Evolutionary conservation across 1,284 basidiomycete species (phyloP), one percentile per base, ranked within the genome.

Genomic region (Ceratobasidium sp.): DNA sequence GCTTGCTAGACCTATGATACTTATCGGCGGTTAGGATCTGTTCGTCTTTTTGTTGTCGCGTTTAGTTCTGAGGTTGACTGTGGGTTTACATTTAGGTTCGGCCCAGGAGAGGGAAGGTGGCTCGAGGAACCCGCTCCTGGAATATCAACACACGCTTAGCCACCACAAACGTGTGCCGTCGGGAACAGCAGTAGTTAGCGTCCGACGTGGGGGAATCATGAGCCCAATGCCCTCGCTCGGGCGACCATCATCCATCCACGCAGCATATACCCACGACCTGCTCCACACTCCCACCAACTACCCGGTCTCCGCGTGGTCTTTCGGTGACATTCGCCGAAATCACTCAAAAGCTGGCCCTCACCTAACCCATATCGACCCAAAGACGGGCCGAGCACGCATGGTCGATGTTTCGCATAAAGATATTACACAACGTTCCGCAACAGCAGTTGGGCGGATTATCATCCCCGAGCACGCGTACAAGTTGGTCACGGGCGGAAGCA

Each of bases 391-490:
- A 30, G 88, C 92, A 2, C 84, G 86, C 21, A 96, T 96, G 94
- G 93, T 96, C 18, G 88, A 94, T 76, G 87, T 96, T 58, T 85
- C 88, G 18, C 77, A 83, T 66, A 96, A 96, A 78, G 76, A 80
- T 4, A 79, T 85, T n/a, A 91, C 91, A 0, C 84, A 83, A 44
- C 89, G 94, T 35, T 85, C 82, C 1, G 94, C 94, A 38, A 91
- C 88, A n/a, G 94, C 95, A 0, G 83, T 81, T 13, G 95, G 94
- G 8, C 84, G 86, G n/a, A 93, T 96, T 76, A 87, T 85, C 77
- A 88, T 96, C 50, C 88, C 91, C 1, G 77, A 80, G 70, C 76
- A 84, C 52, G 92, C 93, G 1, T 91, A 89, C 78, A 83, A 88
- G 0, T 85, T 95, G 28, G 81, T 92, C 72, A 86, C 85, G 9